Conservation (phyloP, 345 rosid genomes). For the Pugionium cornutum region DNA sequence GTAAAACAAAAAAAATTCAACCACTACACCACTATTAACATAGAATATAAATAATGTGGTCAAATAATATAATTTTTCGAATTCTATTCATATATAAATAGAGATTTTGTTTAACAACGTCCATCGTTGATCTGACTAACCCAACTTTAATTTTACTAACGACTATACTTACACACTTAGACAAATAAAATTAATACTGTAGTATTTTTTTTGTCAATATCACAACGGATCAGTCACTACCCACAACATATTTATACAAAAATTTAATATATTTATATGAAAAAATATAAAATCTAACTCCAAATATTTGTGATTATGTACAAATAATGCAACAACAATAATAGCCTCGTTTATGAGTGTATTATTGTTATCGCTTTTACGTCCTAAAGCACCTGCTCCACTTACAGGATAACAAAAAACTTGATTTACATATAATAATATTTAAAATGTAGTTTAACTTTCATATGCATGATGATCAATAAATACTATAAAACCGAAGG, state of each 20-base stretch:
- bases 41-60: background rate
- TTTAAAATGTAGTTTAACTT: background rate
- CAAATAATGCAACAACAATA: too few species aligned
- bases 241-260: too few species aligned
- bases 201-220: too few species aligned
- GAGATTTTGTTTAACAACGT: background rate
- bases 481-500: slow-evolving; percentile 5
- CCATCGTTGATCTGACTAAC: background rate
- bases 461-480: slow-evolving; percentile 1
- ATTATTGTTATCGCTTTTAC: background rate
- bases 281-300: too few species aligned
- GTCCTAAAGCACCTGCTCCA: slow-evolving; percentile 42
- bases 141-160: background rate
- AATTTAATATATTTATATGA: too few species aligned
- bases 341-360: too few species aligned
- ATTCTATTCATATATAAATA: too few species aligned
- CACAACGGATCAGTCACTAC: too few species aligned
- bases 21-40: too few species aligned
- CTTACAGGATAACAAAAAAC: slow-evolving; percentile 15
- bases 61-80: background rate
- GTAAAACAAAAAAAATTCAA: too few species aligned
- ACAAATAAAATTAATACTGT: too few species aligned
- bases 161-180: background rate
- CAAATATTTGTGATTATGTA: too few species aligned
- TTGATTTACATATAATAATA: background rate